A percentile compares a stretch with the other conserved stretches of the same genome.
These are phyloP conservation scores for Saccharum hybrid DNA, from an alignment of 202 grass and related monocot genomes.

Conservation along the genomic window DNA sequence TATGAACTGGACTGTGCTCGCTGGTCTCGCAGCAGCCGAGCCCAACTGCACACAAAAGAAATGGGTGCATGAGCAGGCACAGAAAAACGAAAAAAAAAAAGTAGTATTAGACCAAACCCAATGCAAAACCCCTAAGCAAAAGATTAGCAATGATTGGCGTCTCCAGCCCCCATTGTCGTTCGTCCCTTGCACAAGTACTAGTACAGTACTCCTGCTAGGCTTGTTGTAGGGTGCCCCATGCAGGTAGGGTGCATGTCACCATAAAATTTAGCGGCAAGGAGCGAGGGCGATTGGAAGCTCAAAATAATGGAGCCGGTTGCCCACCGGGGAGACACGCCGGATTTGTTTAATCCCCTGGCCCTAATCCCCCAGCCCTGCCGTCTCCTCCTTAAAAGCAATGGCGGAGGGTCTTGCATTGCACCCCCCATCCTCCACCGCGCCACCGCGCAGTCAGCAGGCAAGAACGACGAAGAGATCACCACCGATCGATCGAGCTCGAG, in stretches of 20 bases:
- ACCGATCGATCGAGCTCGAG: neutral
- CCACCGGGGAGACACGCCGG: constrained; percentile 55
- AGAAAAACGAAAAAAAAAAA: constrained; percentile 37
- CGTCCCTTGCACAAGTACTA: constrained; percentile 35
- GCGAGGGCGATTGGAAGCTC: constrained; percentile 54
- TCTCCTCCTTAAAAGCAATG: constrained; percentile 69
- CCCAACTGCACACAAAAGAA: constrained; percentile 61
- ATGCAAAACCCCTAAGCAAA: constrained; percentile 42
- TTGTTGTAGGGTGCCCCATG: constrained; percentile 26
- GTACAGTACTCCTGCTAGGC: constrained; percentile 10
- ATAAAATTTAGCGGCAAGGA: constrained; percentile 53
- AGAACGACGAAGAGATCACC: neutral
- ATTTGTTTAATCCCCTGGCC: constrained; percentile 62
- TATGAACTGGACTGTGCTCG: constrained; percentile 50
- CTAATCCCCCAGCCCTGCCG: constrained; percentile 41
- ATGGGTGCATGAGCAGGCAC: constrained; percentile 38
- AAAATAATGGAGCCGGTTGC: constrained; percentile 77
- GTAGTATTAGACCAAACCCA: constrained; percentile 20
- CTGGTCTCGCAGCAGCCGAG: constrained; percentile 43
- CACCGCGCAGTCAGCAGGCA: neutral
- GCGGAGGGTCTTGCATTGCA: constrained; percentile 47
- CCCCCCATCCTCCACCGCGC: constrained; percentile 29
- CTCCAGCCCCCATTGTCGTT: constrained; percentile 49
- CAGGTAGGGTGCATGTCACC: neutral
- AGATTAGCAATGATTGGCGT: constrained; percentile 36